Evolutionary conservation across 768 basidiomycete species (phyloP).

Genomic region (Leucosporidium scottii): DNA sequence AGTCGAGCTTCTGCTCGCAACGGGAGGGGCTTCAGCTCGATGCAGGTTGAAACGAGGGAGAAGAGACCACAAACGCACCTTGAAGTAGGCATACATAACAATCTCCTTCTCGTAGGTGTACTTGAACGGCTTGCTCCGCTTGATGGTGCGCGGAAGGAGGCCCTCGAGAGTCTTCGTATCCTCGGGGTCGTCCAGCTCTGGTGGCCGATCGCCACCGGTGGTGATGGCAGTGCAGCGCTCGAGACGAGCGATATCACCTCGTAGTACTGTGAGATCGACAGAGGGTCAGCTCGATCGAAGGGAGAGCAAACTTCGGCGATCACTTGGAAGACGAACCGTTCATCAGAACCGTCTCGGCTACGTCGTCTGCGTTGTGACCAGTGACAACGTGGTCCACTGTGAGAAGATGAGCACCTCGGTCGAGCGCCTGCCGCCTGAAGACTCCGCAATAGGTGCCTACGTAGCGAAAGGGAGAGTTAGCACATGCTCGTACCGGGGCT

Average conservation of each 20-base stretch:
- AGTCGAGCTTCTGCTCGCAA: slow-evolving; percentile 74
- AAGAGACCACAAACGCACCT: slow-evolving; percentile 15
- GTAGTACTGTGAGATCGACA: slow-evolving; percentile 63
- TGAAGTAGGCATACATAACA: slow-evolving; percentile 99
- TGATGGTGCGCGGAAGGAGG: slow-evolving; percentile 57
- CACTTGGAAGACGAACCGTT: slow-evolving; percentile 62
- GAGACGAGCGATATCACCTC: slow-evolving; percentile 90
- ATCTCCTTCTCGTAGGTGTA: slow-evolving; percentile 99
- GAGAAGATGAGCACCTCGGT: slow-evolving; percentile 81
- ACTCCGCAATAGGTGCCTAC: slow-evolving; percentile 89
- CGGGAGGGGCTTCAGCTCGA: not conserved
- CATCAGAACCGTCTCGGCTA: slow-evolving; percentile 98
- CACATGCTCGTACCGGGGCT: not conserved
- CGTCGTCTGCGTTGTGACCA: slow-evolving; percentile 98
- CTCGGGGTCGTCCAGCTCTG: not conserved
- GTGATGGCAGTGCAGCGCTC: slow-evolving; percentile 91
- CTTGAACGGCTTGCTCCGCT: slow-evolving; percentile 97
- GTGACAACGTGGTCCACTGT: slow-evolving; percentile 96
- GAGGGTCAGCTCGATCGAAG: not conserved
- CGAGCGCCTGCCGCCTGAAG: slow-evolving; percentile 90
- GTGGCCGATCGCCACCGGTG: slow-evolving; percentile 67
- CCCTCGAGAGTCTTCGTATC: not conserved
- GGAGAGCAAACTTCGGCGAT: not conserved
- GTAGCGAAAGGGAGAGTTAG: not conserved
- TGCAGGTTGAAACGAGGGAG: not conserved